Percentiles rank a stretch among this genome's conserved stretches.
Evolutionary conservation across 1,139 yeast genomes (phyloP).

Genomic region (Protomyces pachydermus): DNA sequence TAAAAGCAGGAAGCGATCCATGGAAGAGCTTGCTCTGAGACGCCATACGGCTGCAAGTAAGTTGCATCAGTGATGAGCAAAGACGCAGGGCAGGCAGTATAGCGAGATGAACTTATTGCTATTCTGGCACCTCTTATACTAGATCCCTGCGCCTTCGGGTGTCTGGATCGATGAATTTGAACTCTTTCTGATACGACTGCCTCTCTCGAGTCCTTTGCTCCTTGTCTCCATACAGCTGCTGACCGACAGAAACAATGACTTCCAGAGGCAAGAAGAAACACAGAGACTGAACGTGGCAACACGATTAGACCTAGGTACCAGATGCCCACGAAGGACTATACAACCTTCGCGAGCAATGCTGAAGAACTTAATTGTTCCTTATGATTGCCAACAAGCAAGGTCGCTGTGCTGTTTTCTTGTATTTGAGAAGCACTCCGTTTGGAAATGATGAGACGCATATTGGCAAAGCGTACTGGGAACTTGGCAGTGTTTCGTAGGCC

Average conservation of each 20-base stretch:
- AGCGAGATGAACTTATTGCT: background rate
- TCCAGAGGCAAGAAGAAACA: background rate
- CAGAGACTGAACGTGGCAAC: background rate
- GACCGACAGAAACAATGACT: background rate
- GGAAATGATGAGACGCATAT: constrained; percentile 2
- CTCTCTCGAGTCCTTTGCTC: background rate
- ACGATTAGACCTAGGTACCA: background rate
- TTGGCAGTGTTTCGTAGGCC: background rate
- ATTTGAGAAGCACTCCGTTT: background rate
- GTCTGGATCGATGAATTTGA: background rate
- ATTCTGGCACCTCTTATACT: constrained; percentile 2
- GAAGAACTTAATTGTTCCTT: background rate
- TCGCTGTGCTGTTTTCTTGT: background rate
- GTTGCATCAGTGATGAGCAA: background rate
- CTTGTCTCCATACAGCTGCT: background rate
- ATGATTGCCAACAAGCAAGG: background rate
- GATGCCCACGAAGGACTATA: background rate
- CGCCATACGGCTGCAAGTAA: too few relatives aligned
- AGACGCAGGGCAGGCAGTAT: background rate
- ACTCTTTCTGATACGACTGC: background rate
- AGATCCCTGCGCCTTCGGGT: background rate
- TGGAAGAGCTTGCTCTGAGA: too few relatives aligned
- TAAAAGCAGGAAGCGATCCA: too few relatives aligned
- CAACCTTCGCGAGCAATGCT: background rate
- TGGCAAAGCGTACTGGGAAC: background rate